Evolutionary conservation across 1,284 basidiomycete genomes (phyloP).

Genomic region (Chalciporus sp.): DNA sequence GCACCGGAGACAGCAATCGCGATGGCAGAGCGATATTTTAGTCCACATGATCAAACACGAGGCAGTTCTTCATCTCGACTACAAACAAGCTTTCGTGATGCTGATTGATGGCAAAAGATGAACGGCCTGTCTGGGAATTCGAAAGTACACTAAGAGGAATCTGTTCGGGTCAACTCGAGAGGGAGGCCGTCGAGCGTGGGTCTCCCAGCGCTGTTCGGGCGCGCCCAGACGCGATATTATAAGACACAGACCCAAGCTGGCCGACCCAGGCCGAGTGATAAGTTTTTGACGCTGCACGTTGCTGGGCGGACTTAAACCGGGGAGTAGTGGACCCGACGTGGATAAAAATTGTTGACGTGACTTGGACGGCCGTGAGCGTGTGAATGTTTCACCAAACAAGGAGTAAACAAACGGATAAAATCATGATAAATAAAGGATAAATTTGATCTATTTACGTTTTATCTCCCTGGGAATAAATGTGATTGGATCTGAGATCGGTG

Average conservation of each 20-base stretch:
- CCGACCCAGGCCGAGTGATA: no score
- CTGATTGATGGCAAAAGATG: neutral
- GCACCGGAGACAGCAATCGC: neutral
- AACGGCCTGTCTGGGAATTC: constrained; percentile 7
- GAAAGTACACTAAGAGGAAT: neutral
- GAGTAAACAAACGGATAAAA: neutral
- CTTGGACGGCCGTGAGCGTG: neutral
- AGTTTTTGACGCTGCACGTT: no score
- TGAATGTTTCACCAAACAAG: neutral
- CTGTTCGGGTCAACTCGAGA: neutral
- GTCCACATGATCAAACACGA: constrained; percentile 21
- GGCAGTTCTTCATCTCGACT: constrained; percentile 22
- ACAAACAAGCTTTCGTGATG: constrained; percentile 3
- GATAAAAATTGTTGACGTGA: no score
- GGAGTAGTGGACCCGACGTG: no score
- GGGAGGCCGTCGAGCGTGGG: no score
- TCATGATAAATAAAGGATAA: neutral
- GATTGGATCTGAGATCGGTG: constrained; percentile 19
- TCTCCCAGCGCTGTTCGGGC: no score
- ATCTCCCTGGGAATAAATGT: constrained; percentile 27
- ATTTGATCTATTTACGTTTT: constrained; percentile 19
- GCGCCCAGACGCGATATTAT: no score
- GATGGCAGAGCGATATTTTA: neutral
- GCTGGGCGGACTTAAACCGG: no score
- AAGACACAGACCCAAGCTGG: no score